Percentiles rank a stretch among this genome's conserved stretches.
Evolutionary conservation across 441 rosid species (phyloP).

Genomic region (Macaranga tanarius): DNA sequence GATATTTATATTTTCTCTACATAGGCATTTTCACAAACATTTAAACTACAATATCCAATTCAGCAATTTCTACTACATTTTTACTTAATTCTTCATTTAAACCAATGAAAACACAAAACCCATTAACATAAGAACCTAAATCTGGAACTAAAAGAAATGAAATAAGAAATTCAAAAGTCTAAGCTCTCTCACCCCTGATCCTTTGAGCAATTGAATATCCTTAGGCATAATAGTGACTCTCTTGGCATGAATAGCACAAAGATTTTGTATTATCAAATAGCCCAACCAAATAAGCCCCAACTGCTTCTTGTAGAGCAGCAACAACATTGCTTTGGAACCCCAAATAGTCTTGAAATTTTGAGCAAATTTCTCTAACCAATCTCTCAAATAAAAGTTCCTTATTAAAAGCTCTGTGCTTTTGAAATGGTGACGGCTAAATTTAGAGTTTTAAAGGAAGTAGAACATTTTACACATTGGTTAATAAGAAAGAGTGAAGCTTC

Average conservation of each 20-base stretch:
- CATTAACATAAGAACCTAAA: neutral
- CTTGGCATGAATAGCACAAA: conserved; percentile 70
- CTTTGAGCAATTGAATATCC: conserved; percentile 65
- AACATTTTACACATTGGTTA: too few relatives aligned
- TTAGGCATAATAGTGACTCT: conserved; percentile 73
- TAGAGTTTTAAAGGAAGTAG: too few relatives aligned
- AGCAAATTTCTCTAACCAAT: conserved; percentile 61
- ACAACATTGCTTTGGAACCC: conserved; percentile 71
- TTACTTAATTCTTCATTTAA: too few relatives aligned
- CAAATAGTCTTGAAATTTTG: conserved; percentile 64
- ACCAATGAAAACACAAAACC: neutral
- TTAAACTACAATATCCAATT: too few relatives aligned
- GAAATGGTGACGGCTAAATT: too few relatives aligned
- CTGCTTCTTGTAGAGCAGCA: conserved; percentile 65
- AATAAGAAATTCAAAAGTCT: neutral
- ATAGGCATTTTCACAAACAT: too few relatives aligned
- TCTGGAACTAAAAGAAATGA: neutral
- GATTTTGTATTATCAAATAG: conserved; percentile 67
- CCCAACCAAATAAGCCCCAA: conserved; percentile 64
- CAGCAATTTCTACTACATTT: too few relatives aligned
- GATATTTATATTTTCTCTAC: too few relatives aligned
- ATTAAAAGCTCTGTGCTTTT: conserved; percentile 63
- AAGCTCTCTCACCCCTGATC: conserved; percentile 72
- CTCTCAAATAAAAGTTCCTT: conserved; percentile 63
- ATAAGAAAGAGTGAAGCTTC: too few relatives aligned